Evolutionary conservation across 257 asterid species (phyloP).

Genomic region (Ballota nigra): DNA sequence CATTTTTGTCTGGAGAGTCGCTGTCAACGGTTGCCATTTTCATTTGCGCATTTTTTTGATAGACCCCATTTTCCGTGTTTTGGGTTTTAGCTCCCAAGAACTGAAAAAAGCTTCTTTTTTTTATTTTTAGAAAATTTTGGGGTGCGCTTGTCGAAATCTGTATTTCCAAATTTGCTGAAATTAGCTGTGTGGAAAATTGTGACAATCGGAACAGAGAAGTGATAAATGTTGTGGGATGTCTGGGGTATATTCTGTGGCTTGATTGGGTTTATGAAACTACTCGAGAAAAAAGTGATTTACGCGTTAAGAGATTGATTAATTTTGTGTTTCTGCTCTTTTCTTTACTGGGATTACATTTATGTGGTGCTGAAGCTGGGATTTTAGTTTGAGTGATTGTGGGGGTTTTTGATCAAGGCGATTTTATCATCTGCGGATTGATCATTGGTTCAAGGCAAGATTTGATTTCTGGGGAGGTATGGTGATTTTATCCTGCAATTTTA

Average conservation of each 20-base stretch:
- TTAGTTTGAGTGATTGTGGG: background rate
- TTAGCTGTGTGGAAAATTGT: background rate
- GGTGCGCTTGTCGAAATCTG: constrained; percentile 13
- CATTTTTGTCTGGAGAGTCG: constrained; percentile 26
- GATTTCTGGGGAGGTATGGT: constrained; percentile 13
- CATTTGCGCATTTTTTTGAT: background rate
- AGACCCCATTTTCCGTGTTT: constrained; percentile 57
- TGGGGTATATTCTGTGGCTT: constrained; percentile 15
- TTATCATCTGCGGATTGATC: constrained; percentile 9
- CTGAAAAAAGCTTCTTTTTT: background rate
- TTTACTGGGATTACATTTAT: background rate
- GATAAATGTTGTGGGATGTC: background rate
- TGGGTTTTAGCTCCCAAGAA: constrained; percentile 16
- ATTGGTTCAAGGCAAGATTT: constrained; percentile 24
- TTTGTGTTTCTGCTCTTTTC: constrained; percentile 15
- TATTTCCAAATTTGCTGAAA: constrained; percentile 20
- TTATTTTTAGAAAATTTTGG: background rate
- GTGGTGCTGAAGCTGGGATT: background rate
- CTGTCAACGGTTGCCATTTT: constrained; percentile 21
- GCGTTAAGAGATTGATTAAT: constrained; percentile 1
- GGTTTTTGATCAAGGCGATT: background rate
- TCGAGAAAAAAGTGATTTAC: constrained; percentile 14
- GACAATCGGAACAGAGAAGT: background rate
- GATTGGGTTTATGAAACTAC: background rate
- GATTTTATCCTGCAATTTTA: constrained; percentile 8